Evolutionary conservation across 108 stramenopile species (phyloP).

Genomic region (Chaetoceros tenuissimus): DNA sequence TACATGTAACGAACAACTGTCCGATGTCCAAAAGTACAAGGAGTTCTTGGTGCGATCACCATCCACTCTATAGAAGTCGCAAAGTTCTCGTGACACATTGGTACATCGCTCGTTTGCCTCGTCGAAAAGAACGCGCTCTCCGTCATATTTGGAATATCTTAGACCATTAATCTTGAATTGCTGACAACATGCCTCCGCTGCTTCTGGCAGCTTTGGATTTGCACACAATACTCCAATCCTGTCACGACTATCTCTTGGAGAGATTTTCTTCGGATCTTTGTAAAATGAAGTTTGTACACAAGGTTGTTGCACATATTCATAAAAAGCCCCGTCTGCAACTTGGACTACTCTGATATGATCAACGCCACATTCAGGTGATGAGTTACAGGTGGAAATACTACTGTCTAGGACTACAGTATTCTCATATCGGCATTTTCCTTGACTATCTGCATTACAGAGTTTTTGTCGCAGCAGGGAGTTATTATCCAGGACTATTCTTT

Average conservation of each 20-base stretch:
- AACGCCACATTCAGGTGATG: constrained; percentile 28
- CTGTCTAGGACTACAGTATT: constrained; percentile 19
- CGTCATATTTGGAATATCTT: neutral
- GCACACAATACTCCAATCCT: constrained; percentile 5
- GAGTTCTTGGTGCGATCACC: constrained; percentile 2
- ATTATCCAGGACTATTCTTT: constrained; percentile 14
- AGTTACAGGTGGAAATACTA: constrained; percentile 20
- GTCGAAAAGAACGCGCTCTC: neutral
- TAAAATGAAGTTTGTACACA: constrained; percentile 55
- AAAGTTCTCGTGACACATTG: neutral
- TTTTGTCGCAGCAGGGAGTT: constrained; percentile 22
- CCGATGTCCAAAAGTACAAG: constrained; percentile 28
- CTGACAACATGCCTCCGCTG: constrained; percentile 6
- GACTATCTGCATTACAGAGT: constrained; percentile 23
- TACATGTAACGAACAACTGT: constrained; percentile 30
- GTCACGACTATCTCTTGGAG: constrained; percentile 14
- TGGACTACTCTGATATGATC: constrained; percentile 34
- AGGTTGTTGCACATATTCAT: constrained; percentile 41
- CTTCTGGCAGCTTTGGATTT: constrained; percentile 11
- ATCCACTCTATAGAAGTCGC: constrained; percentile 1
- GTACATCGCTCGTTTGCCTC: neutral
- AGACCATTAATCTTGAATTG: neutral
- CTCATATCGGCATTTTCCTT: constrained; percentile 13
- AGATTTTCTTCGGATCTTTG: constrained; percentile 15
- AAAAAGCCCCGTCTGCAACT: constrained; percentile 32